Evolutionary conservation across 2,329 filamentous ascomycete species (phyloP), one percentile per base, ranked within the genome.

Genomic region (Pseudogymnoascus sp.): DNA sequence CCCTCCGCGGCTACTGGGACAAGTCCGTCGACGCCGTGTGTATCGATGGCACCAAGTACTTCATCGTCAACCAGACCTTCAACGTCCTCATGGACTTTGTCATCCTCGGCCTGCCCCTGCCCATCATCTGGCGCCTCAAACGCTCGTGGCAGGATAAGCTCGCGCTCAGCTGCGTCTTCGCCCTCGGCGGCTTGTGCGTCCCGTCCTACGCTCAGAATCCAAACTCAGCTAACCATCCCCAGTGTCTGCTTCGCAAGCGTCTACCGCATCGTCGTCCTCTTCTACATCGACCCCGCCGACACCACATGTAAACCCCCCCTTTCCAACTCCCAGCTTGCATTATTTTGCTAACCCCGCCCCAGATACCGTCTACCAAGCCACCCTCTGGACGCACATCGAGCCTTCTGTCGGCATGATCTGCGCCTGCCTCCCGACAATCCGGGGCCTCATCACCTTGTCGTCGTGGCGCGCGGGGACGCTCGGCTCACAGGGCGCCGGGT

Each of bases 181-280:
- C 61, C 24, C 41, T 64, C 50, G 62, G 63, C 60, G 60, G 61
- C 6, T 66, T 68, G 63, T 66, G 53, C 37, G 63, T 63, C 11
- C 43, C 37, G 4, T 53, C 4, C 19, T 33, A 11, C 2, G 3
- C 19, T 35, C 22, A 3, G 11, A 33, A 37, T 26, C 35, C 14
- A 56, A 43, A 12, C 46, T 14, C 7, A 31, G 24, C 31, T 50
- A 62, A 38, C 26, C 6, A 24, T n/a, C 35, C 12, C 28, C 14
- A 65, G 63, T 26, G 65, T 66, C 31, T 66, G 64, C 43, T 65
- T 68, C 8, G 66, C 67, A 11, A 68, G 64, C 61, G 66, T 70
- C 53, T 59, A 68, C 28, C 61, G 67, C 33, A 65, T 70, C 24
- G 50, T 68, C 3, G 67, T 66, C 8, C 63, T 70, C n/a, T 56